Conservation (phyloP, 2,329 filamentous ascomycete species). For the Madurella mycetomatis region DNA sequence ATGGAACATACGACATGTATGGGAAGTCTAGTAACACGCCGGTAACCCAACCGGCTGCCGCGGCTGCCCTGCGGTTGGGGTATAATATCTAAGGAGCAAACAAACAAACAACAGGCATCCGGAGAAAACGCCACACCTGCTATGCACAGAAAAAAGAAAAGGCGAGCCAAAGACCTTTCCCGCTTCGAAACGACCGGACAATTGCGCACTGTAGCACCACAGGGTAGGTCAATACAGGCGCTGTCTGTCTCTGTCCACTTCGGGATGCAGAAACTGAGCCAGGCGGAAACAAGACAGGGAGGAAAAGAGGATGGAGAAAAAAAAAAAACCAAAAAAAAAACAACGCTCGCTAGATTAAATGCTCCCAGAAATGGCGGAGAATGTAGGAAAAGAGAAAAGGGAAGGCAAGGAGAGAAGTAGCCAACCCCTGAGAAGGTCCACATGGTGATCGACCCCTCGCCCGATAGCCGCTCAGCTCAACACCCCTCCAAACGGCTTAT, state of each 20-base stretch:
- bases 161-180: not conserved
- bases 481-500: constrained; percentile 64
- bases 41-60: not conserved
- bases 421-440: constrained; percentile 9
- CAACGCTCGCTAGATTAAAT: not conserved
- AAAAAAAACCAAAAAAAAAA: too few species aligned
- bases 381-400: not conserved
- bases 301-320: too few species aligned
- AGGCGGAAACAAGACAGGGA: not conserved
- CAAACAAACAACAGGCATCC: not conserved
- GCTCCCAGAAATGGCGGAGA: not conserved
- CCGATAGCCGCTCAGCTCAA: constrained; percentile 37
- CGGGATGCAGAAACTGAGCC: not conserved
- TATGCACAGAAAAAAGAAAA: not conserved
- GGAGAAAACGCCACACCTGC: constrained; percentile 8
- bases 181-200: not conserved
- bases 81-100: constrained; percentile 3
- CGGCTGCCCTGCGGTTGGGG: not conserved
- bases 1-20: too few species aligned
- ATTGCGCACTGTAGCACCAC: constrained; percentile 1
- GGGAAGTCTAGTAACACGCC: too few species aligned
- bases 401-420: not conserved
- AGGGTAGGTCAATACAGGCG: not conserved
- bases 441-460: not conserved
- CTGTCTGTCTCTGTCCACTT: not conserved